These are phyloP conservation scores for Sextonia rubra DNA, from an alignment of 164 flowering plant genomes.

Conservation along the genomic window DNA sequence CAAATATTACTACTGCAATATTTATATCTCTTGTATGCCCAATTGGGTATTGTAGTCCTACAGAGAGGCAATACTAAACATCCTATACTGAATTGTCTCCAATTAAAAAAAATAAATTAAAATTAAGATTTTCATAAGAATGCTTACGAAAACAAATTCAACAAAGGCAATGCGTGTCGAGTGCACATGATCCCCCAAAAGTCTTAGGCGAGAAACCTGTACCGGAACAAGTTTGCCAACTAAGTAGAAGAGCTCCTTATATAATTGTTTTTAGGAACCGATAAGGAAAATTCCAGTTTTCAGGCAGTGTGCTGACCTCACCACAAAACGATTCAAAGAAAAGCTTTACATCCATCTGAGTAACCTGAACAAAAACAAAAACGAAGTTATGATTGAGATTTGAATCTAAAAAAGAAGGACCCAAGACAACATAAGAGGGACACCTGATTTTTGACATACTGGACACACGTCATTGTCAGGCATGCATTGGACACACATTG, in stretches of 20 bases:
- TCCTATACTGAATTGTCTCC: too few species aligned
- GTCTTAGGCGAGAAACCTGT: slow-evolving; percentile 75
- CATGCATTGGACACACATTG: too few species aligned
- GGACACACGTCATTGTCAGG: too few species aligned
- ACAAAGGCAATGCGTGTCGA: slow-evolving; percentile 82
- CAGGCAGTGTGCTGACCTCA: slow-evolving; percentile 47
- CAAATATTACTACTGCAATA: too few species aligned
- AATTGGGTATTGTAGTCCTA: too few species aligned
- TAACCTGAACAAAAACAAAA: slow-evolving; percentile 38
- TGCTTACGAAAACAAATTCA: slow-evolving; percentile 57
- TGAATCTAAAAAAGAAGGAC: neutral
- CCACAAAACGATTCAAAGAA: slow-evolving; percentile 93
- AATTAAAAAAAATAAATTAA: too few species aligned
- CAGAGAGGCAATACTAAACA: too few species aligned
- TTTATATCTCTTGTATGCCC: too few species aligned
- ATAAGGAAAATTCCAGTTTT: neutral
- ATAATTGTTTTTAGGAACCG: neutral
- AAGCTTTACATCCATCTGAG: slow-evolving; percentile 80
- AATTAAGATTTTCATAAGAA: neutral
- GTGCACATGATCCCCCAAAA: slow-evolving; percentile 74
- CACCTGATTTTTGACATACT: too few species aligned
- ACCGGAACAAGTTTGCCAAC: slow-evolving; percentile 6
- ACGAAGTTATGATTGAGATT: neutral
- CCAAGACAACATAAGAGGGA: neutral
- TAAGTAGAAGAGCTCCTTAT: neutral